Evolutionary conservation across 2,329 filamentous ascomycete genomes (phyloP), one percentile per base, ranked within the genome.

Genomic region (Calonectria leucothoes): DNA sequence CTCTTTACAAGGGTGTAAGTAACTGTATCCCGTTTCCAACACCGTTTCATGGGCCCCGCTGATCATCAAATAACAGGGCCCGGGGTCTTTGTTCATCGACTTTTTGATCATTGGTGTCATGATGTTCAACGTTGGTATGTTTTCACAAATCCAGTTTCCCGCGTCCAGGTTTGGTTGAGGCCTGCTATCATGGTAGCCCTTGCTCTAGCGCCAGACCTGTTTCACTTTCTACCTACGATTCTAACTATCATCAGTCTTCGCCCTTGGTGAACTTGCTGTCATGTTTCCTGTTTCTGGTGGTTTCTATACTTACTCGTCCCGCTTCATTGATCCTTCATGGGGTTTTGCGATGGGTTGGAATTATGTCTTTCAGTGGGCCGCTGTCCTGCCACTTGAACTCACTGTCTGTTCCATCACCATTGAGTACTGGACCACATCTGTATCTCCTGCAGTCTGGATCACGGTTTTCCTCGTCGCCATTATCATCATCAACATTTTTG

Each of bases 301-400:
- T 76, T 92, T 92, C 86, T 92, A 91, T 80, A 89, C 89, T 52
- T 92, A 91, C 82, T 89, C 88, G n/a, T 86, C 87, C 72, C 90
- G 91, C 63, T 92, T 92, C 79, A 89, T 92, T 76, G 90, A 91
- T 79, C 90, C 90, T 45, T 89, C 91, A 2, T 92, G 90, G 86
- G 88, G 88, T 72, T 90, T 89, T 73, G 88, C 88, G 75, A 88
- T 89, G 84, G 88, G 88, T 35, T 84, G 82, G 82, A 84, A 84
- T 64, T 84, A 84, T 39, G 75, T 88, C 69, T 85, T 89, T 77
- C 87, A 89, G 77, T 89, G 88, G 88, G 83, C 85, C 15, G 83
- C 87, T 37, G 87, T 89, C 11, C 76, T 89, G 27, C 88, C 88
- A 1, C 84, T 89, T 64, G 88, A 89, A 81, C 78, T 89, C 8